A percentile compares a stretch with the other conserved stretches of the same genome.
phyloP scores from a whole-genome alignment of 305 asterid species.

The Withania somnifera region DNA sequence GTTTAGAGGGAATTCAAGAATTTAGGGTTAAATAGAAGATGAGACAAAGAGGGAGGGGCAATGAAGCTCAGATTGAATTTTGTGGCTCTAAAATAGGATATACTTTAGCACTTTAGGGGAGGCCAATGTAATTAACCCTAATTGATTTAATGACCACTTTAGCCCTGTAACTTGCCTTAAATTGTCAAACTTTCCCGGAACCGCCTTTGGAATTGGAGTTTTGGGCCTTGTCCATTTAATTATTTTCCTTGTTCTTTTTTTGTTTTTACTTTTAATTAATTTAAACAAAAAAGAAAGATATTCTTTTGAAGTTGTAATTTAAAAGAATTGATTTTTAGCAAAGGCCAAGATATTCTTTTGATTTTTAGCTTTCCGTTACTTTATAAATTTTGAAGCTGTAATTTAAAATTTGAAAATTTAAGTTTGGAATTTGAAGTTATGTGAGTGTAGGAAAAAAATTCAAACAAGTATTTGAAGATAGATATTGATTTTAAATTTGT shows the following conservation, averaged over 20 bases:
- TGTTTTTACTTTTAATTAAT: not conserved
- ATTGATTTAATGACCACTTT: not conserved
- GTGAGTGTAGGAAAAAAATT: no score
- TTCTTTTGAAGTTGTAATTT: no score
- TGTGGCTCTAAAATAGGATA: not conserved
- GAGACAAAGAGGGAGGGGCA: not conserved
- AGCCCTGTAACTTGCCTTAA: not conserved
- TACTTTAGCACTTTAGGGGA: not conserved
- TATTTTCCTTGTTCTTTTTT: not conserved
- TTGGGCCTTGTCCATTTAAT: not conserved
- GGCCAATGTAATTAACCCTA: slow-evolving; percentile 2
- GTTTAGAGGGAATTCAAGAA: not conserved
- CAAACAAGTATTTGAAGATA: no score
- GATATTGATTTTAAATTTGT: no score
- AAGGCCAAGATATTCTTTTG: no score
- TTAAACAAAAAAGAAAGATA: no score
- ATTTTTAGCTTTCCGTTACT: no score
- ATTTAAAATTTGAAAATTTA: no score
- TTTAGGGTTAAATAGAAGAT: not conserved
- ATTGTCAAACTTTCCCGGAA: not conserved
- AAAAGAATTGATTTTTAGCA: no score
- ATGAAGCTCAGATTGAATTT: not conserved
- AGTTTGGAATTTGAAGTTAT: no score
- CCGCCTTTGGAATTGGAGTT: not conserved
- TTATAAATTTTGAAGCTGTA: no score